These are phyloP conservation scores for Fusarium chaquense DNA, from an alignment of 2,329 filamentous ascomycete species.

Conservation along the genomic window DNA sequence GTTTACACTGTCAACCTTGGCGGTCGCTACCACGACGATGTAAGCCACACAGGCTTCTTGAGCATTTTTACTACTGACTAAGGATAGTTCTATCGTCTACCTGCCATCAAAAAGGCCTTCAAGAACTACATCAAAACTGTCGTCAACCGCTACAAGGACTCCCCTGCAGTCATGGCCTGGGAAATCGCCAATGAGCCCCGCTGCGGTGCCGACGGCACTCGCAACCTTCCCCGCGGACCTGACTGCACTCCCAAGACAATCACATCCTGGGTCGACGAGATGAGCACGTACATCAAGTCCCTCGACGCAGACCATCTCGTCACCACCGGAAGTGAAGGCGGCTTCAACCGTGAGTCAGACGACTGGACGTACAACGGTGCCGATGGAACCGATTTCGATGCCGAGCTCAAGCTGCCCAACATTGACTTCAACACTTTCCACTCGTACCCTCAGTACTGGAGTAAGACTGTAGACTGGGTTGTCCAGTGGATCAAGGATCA, in stretches of 20 bases:
- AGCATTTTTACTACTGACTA: rapidly evolving
- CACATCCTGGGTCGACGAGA: conserved; percentile 64
- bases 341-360: conserved; percentile 59
- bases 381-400: conserved; percentile 67
- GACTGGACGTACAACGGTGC: conserved; percentile 61
- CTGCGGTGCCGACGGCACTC: conserved; percentile 59
- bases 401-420: conserved; percentile 57
- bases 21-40: conserved; percentile 58
- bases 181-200: conserved; percentile 73
- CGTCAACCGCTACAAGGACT: conserved; percentile 69
- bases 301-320: conserved; percentile 66
- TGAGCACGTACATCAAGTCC: conserved; percentile 66
- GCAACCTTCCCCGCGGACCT: conserved; percentile 59
- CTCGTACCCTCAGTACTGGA: conserved; percentile 68
- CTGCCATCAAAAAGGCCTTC: conserved; percentile 64
- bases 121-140: conserved; percentile 71
- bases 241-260: conserved; percentile 58
- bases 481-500: conserved; percentile 68
- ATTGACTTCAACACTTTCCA: conserved; percentile 69
- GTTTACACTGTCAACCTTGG: conserved; percentile 68
- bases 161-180: conserved; percentile 73
- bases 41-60: neutral
- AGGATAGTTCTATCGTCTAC: conserved; percentile 60
- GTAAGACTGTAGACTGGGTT: conserved; percentile 64
- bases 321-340: conserved; percentile 70